Evolutionary conservation across 352 stramenopile species (phyloP), one percentile per base, ranked within the genome.

Genomic region (Phytophthora agathidicida): DNA sequence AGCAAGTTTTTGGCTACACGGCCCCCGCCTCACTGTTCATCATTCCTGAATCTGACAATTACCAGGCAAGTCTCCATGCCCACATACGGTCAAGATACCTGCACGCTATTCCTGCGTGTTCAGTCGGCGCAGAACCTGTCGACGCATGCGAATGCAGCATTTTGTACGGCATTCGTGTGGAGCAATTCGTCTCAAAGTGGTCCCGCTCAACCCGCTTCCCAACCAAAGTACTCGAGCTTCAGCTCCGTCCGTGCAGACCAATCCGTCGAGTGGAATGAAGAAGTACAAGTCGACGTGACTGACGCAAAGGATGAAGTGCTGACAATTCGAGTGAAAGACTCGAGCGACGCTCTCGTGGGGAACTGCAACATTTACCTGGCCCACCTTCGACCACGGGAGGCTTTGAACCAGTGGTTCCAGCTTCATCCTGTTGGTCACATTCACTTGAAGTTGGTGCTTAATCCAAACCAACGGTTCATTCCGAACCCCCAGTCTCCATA

Each of bases 361-460:
- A 71, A 59, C 35, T 83, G 73, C 65, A 73, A 69, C 37, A 67
- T 86, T 22, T 77, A 70, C 24, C 48, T 86, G 37, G 49, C 60
- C 14, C 64, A 79, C 41, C 60, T 83, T 39, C 48, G 48, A 20
- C 50, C 61, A 17, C 62, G 54, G 5, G 52, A 73, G 24, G 8
- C 39, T 13, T 36, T 82, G 10, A 65, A 77, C 47, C 63, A 79
- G 52, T 82, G 72, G 63, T 82, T 82, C 62, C 71, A 67, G 33
- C 60, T 80, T 32, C 58, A 73, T 24, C 60, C 71, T 8, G 48
- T 60, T 7, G 75, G 71, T 30, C 66, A 75, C 41, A 65, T 83
- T 23, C 70, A 55, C 16, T 63, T 82, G 9, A 75, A 72, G 54
- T 54, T 79, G 33, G 30, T 39, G 28, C 60, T 70, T 22, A 28